These are phyloP conservation scores for Hapsidospora chrysogenum DNA, from an alignment of 495 filamentous ascomycete genomes.

Conservation along the genomic window DNA sequence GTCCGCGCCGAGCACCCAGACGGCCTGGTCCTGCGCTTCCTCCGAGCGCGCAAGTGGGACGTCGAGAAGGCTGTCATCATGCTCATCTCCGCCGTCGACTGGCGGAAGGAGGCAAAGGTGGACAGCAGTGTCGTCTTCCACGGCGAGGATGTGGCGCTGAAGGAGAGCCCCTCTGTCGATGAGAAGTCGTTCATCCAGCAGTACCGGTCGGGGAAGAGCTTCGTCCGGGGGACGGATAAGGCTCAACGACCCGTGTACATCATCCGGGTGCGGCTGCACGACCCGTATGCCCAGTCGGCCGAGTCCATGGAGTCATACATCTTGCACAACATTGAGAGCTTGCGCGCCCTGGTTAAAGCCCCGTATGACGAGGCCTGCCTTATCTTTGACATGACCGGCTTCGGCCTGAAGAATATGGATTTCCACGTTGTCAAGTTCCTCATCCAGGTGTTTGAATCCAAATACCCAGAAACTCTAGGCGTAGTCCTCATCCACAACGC, in stretches of 20 bases:
- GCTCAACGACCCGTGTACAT: conserved; percentile 73
- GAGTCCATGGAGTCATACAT: conserved; percentile 71
- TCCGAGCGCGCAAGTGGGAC: conserved; percentile 92
- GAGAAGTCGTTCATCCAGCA: conserved; percentile 73
- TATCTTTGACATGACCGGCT: conserved; percentile 89
- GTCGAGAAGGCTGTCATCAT: conserved; percentile 84
- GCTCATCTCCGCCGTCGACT: conserved; percentile 85
- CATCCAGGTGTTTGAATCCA: conserved; percentile 98
- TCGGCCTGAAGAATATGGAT: conserved; percentile 92
- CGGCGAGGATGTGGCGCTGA: conserved; percentile 43
- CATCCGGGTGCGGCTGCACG: conserved; percentile 68
- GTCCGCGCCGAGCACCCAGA: conserved; percentile 91
- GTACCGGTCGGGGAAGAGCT: conserved; percentile 80
- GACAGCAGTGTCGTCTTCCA: conserved; percentile 69
- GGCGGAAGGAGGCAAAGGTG: conserved; percentile 72
- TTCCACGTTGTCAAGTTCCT: conserved; percentile 95
- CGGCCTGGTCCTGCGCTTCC: conserved; percentile 68
- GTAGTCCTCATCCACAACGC: conserved; percentile 91
- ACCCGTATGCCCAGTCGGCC: conserved; percentile 63
- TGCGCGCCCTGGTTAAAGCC: conserved; percentile 57
- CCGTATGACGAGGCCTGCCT: conserved; percentile 86
- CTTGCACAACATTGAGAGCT: conserved; percentile 86
- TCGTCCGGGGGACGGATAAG: conserved; percentile 74
- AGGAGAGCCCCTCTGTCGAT: conserved; percentile 43
- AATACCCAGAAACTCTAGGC: conserved; percentile 87